Percentiles rank a stretch among this genome's conserved stretches.
Conservation (phyloP, 2,329 filamentous ascomycete genomes). For the Phialophora tarda region DNA sequence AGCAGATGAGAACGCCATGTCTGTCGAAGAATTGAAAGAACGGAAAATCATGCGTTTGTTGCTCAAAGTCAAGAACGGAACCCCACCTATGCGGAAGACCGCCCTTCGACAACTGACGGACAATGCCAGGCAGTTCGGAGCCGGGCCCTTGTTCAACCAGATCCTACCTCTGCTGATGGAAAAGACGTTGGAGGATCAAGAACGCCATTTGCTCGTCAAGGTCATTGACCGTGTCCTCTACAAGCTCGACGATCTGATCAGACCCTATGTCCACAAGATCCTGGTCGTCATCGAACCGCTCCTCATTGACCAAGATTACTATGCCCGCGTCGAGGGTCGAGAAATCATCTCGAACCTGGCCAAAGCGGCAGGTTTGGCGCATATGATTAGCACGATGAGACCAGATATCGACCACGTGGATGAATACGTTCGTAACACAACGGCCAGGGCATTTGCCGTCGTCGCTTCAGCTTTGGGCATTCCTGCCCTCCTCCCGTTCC, state of each 20-base stretch:
- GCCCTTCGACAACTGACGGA: slow-evolving; percentile 96
- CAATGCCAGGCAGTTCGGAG: slow-evolving; percentile 94
- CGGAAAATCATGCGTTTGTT: slow-evolving; percentile 97
- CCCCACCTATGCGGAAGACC: slow-evolving; percentile 97
- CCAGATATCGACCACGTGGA: slow-evolving; percentile 98
- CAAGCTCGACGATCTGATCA: slow-evolving; percentile 95
- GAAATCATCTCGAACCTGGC: slow-evolving; percentile 98
- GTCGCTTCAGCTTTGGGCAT: slow-evolving; percentile 96
- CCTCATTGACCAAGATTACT: slow-evolving; percentile 99
- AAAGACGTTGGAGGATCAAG: slow-evolving; percentile 95
- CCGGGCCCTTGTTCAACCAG: slow-evolving; percentile 93
- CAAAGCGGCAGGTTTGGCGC: slow-evolving; percentile 93
- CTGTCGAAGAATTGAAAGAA: slow-evolving; percentile 94
- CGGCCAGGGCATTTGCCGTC: slow-evolving; percentile 93
- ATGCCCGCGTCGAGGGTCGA: slow-evolving; percentile 94
- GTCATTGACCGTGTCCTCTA: slow-evolving; percentile 98
- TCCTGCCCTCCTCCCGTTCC: slow-evolving; percentile 89
- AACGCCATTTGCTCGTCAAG: slow-evolving; percentile 96
- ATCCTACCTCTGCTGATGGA: slow-evolving; percentile 98
- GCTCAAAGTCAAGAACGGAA: slow-evolving; percentile 98
- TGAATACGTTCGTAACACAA: slow-evolving; percentile 98
- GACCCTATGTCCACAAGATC: slow-evolving; percentile 97
- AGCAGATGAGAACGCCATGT: slow-evolving; percentile 86
- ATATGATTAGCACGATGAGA: slow-evolving; percentile 99
- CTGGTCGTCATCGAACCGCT: slow-evolving; percentile 98